Conservation (phyloP, 257 asterid genomes). For the Nemophila menziesii region DNA sequence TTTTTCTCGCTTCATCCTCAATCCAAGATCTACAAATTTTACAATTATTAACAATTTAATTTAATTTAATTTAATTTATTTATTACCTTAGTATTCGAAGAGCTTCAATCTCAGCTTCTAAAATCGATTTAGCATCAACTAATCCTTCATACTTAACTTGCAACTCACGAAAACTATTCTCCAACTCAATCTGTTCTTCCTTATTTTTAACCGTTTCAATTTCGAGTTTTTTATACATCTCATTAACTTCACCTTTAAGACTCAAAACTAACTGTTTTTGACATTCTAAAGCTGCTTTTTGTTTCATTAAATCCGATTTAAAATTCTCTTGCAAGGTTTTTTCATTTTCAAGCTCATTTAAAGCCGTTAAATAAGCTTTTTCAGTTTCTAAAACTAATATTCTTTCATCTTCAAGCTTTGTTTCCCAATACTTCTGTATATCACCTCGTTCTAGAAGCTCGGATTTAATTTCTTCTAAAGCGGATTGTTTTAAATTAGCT, state of each 20-base stretch:
- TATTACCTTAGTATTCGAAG: conserved; percentile 64
- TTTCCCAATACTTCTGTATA: conserved; percentile 53
- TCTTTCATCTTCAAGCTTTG: conserved; percentile 53
- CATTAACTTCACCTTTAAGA: conserved; percentile 47
- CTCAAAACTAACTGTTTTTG: conserved; percentile 67
- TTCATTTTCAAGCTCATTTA: conserved; percentile 47
- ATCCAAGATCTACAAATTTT: conserved; percentile 63
- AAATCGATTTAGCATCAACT: conserved; percentile 53
- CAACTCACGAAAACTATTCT: conserved; percentile 22
- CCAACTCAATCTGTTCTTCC: conserved; percentile 29
- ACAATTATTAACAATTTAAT: background rate
- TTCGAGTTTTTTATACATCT: conserved; percentile 49
- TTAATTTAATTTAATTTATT: too few relatives aligned
- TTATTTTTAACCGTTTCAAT: conserved; percentile 27
- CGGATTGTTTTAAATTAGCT: conserved; percentile 27
- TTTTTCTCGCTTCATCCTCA: conserved; percentile 83
- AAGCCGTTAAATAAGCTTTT: conserved; percentile 25
- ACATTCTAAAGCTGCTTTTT: conserved; percentile 76
- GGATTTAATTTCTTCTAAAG: conserved; percentile 41
- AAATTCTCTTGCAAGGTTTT: conserved; percentile 30
- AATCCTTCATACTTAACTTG: conserved; percentile 39
- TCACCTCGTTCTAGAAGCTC: conserved; percentile 73
- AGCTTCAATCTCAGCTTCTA: conserved; percentile 85
- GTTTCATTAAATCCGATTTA: conserved; percentile 41
- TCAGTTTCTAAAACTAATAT: conserved; percentile 38